Evolutionary conservation across 2,329 filamentous ascomycete genomes (phyloP), one percentile per base, ranked within the genome.

Genomic region (Scopulariopsis brevicaulis): DNA sequence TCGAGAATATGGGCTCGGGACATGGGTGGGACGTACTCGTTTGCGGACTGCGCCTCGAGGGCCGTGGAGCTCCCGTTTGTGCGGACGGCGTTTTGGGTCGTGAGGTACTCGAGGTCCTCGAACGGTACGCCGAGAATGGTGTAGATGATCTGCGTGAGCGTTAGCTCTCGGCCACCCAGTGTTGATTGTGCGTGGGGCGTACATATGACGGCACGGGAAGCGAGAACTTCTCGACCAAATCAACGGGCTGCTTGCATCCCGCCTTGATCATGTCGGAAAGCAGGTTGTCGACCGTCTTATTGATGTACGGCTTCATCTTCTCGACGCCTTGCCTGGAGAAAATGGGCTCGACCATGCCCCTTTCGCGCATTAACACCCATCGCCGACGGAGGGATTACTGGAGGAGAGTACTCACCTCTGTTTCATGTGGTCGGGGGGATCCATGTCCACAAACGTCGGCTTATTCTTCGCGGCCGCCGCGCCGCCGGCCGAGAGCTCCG

Each of bases 371-470:
- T 28, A 32, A 24, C 18, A 4, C 18, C 32, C 28, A n/a, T 10
- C 4, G 3, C 11, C 25, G 1, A 8, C 15, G 12, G 4, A 43
- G 37, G 12, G 4, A 14, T 48, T 10, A 12, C 43, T 14, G 46
- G 7, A 40, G 37, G 12, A 22, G 37, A 4, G 14, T n/a, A 51
- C 56, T 57, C 63, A 70, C 71, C 74, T 70, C 59, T 79, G 74
- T 15, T 68, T 64, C 70, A 73, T 76, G 59, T 79, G 77, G 2
- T 71, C 69, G 0, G 77, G 77, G 4, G 73, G 64, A 59, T 79
- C 75, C 73, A 79, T 77, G 62, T 79, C 75, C 5, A 79, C 76
- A 62, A 79, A 79, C 0, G 75, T 79, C 1, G 77, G 73, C 58
- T 72, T 74, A 43, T 71, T 74, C 61, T 50, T 50, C n/a, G 71